These are phyloP conservation scores for Persicaria maculosa DNA, from an alignment of 148 eudicot species.

Conservation along the genomic window DNA sequence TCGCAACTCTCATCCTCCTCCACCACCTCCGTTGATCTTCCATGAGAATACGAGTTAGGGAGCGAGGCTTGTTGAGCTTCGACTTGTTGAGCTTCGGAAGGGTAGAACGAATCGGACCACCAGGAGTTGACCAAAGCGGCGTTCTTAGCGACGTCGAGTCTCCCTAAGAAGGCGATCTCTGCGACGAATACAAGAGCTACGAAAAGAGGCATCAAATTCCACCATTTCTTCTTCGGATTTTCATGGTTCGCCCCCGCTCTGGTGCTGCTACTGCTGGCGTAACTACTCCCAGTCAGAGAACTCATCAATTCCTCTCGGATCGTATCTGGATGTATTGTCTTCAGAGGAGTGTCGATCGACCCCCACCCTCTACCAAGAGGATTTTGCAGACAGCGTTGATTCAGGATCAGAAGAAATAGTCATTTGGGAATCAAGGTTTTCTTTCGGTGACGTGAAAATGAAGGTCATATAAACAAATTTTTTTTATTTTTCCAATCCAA, in stretches of 20 bases:
- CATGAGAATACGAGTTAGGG: slow-evolving; percentile 10
- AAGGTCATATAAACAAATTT: no score
- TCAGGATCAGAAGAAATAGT: background rate
- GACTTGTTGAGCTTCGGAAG: background rate
- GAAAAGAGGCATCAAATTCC: slow-evolving; percentile 41
- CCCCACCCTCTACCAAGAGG: background rate
- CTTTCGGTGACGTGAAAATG: no score
- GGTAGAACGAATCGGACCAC: slow-evolving; percentile 71
- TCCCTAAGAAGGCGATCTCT: slow-evolving; percentile 59
- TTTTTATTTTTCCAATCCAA: no score
- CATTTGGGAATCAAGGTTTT: no score
- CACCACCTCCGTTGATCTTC: background rate
- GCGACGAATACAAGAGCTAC: slow-evolving; percentile 57
- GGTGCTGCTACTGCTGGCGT: slow-evolving; percentile 4
- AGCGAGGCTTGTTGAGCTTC: background rate
- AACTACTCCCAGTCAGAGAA: background rate
- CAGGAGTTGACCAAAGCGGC: slow-evolving; percentile 53
- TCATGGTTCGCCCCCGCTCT: background rate
- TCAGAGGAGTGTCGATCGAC: background rate
- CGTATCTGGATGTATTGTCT: background rate
- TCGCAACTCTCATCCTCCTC: slow-evolving; percentile 36
- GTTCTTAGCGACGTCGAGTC: slow-evolving; percentile 58
- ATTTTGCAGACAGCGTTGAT: background rate
- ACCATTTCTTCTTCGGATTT: slow-evolving; percentile 39
- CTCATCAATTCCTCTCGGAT: background rate